phyloP scores from a whole-genome alignment of 2,329 filamentous ascomycete species.

The Plenodomus lindquistii region DNA sequence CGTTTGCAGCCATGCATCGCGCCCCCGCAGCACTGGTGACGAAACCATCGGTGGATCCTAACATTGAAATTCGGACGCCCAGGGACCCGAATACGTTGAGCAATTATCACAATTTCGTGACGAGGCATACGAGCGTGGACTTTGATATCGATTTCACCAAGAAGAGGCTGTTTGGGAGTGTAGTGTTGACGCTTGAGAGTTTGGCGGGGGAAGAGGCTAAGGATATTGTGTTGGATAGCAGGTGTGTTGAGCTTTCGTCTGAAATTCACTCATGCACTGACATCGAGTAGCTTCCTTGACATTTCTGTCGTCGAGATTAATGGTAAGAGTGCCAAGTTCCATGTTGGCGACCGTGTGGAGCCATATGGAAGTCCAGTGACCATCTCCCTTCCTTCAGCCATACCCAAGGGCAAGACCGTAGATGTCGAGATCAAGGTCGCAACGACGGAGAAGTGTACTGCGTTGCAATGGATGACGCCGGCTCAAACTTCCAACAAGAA shows the following conservation, averaged over 20 bases:
- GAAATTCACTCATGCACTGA: background rate
- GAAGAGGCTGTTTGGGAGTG: slow-evolving; percentile 75
- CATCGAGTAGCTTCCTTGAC: slow-evolving; percentile 63
- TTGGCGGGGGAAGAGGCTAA: slow-evolving; percentile 72
- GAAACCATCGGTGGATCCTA: slow-evolving; percentile 43
- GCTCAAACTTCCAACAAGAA: slow-evolving; percentile 94
- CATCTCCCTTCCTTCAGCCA: slow-evolving; percentile 56
- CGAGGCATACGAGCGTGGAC: slow-evolving; percentile 78
- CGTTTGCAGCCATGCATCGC: slow-evolving; percentile 25
- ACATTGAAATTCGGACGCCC: slow-evolving; percentile 48
- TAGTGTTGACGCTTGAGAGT: slow-evolving; percentile 75
- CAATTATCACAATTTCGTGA: slow-evolving; percentile 89
- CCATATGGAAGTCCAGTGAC: slow-evolving; percentile 76
- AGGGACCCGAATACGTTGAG: slow-evolving; percentile 88
- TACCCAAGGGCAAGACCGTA: slow-evolving; percentile 52
- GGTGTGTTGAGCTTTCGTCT: slow-evolving; percentile 29
- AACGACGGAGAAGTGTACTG: slow-evolving; percentile 87
- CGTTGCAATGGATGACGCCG: slow-evolving; percentile 92
- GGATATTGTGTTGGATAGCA: slow-evolving; percentile 87
- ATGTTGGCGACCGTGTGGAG: slow-evolving; percentile 68
- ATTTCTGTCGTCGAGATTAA: slow-evolving; percentile 73
- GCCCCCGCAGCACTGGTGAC: slow-evolving; percentile 38
- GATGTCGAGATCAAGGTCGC: slow-evolving; percentile 59
- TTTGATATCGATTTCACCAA: slow-evolving; percentile 83
- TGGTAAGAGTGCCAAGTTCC: slow-evolving; percentile 68